A percentile compares a stretch with the other conserved stretches of the same genome.
phyloP scores from a whole-genome alignment of 2,329 filamentous ascomycete species.

The Penicillium italicum region DNA sequence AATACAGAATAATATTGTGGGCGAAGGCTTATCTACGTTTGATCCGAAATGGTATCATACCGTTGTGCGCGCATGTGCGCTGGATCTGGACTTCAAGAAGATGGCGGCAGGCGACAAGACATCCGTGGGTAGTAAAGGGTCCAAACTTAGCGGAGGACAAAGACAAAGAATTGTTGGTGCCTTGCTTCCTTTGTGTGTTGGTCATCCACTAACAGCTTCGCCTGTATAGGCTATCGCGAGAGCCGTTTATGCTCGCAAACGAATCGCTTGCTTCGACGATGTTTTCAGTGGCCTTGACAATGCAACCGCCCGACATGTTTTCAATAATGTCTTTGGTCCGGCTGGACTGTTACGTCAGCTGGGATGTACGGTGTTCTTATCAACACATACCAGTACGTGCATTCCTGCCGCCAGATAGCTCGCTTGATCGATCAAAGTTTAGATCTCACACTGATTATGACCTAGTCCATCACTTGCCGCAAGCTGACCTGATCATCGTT shows the following conservation, averaged over 20 bases:
- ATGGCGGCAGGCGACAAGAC: constrained; percentile 33
- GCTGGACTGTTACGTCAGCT: constrained; percentile 43
- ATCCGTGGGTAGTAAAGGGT: constrained; percentile 43
- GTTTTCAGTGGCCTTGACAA: constrained; percentile 42
- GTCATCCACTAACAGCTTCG: neutral
- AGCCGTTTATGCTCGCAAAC: constrained; percentile 42
- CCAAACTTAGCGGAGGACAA: constrained; percentile 46
- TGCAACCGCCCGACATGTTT: constrained; percentile 38
- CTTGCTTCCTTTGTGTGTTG: neutral
- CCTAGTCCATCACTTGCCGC: neutral
- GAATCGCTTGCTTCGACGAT: constrained; percentile 45
- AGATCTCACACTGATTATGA: neutral
- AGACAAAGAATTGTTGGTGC: constrained; percentile 38
- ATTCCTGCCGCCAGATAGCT: neutral
- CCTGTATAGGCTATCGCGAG: constrained; percentile 36
- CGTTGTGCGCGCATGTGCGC: constrained; percentile 21
- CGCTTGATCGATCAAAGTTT: neutral
- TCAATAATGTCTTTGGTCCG: constrained; percentile 38
- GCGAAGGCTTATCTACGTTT: constrained; percentile 12
- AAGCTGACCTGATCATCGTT: neutral
- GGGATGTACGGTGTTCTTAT: constrained; percentile 44
- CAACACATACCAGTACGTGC: constrained; percentile 36
- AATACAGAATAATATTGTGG: constrained; percentile 31
- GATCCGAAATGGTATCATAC: constrained; percentile 17
- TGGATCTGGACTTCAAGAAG: constrained; percentile 28